phyloP scores from a whole-genome alignment of 2,329 filamentous ascomycete genomes.

The Colletotrichum spinosum region DNA sequence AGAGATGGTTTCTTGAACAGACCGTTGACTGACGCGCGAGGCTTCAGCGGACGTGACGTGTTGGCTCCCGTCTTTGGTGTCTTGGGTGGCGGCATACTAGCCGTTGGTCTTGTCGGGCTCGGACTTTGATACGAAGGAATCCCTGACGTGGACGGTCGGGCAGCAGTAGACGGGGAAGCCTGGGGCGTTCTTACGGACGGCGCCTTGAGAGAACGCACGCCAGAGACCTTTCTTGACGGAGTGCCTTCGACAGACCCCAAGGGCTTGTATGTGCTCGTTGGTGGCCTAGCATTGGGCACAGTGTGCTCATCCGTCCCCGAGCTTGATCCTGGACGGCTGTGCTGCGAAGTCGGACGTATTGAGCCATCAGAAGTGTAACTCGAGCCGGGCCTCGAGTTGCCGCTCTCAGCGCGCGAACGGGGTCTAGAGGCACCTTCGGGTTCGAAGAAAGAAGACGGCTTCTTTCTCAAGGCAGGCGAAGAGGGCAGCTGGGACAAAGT shows the following conservation, averaged over 20 bases:
- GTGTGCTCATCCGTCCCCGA: slow-evolving; percentile 58
- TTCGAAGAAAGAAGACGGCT: slow-evolving; percentile 80
- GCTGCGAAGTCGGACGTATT: slow-evolving; percentile 60
- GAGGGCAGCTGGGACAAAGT: slow-evolving; percentile 83
- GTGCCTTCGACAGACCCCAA: slow-evolving; percentile 58
- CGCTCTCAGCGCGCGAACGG: slow-evolving; percentile 57
- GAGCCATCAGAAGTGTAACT: slow-evolving; percentile 73
- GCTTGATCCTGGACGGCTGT: slow-evolving; percentile 67
- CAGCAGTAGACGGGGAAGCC: slow-evolving; percentile 36
- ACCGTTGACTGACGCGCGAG: slow-evolving; percentile 64
- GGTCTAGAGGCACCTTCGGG: slow-evolving; percentile 70
- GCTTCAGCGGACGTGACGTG: slow-evolving; percentile 59
- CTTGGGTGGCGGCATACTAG: slow-evolving; percentile 47
- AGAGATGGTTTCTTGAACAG: slow-evolving; percentile 68
- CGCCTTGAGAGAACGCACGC: slow-evolving; percentile 50
- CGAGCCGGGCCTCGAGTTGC: slow-evolving; percentile 64
- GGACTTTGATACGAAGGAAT: slow-evolving; percentile 47
- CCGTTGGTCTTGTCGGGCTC: slow-evolving; percentile 52
- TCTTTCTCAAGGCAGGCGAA: slow-evolving; percentile 76
- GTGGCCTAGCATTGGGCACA: slow-evolving; percentile 55
- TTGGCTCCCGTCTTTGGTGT: slow-evolving; percentile 58
- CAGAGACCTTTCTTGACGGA: slow-evolving; percentile 49
- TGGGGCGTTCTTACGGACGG: slow-evolving; percentile 45
- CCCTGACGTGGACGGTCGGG: slow-evolving; percentile 46
- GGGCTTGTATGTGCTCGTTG: slow-evolving; percentile 56